Evolutionary conservation across 495 filamentous ascomycete species (phyloP), one percentile per base, ranked within the genome.

Genomic region (Parmelia sp.): DNA sequence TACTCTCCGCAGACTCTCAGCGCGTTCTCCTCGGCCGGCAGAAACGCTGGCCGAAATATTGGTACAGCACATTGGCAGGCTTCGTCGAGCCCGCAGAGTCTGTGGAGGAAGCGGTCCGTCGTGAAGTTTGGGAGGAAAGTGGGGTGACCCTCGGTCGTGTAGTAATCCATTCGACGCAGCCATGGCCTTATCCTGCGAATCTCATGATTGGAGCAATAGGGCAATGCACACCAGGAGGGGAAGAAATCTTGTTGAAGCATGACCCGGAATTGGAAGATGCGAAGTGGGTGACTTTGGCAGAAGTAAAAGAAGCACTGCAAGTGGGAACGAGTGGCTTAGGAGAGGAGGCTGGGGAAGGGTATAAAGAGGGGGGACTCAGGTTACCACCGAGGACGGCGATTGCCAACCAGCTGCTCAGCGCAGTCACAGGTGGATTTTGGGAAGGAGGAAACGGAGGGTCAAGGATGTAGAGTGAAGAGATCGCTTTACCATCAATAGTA

Each of bases 91-190:
- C 94, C 10, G 95, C 89, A 2, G 94, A 98, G 79, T 89, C 85
- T 14, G 87, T 97, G 63, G 95, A 97, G 72, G 95, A 97, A 75
- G 92, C 94, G 8, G 93, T 97, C 1, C 85, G 95, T 0, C 82
- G 94, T 58, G 95, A 98, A 75, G 91, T 96, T 1, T 97, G 91
- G 90, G 94, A 98, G 72, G 94, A 98, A 73, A 84, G 87, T 49
- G 94, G 94, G 4, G 90, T 97, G 21, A 80, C 76, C 11, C 82
- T 96, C 3, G 92, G 91, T 11, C 82, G 93, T 2, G 95, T 98
- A 21, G 83, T 96, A 1, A 87, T 98, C 61, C 93, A 98, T 71
- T 90, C 86, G 29, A 91, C 91, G 62, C 94, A 98, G 77, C 94
- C 94, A 11, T 92, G 90, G 89, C 89, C 89, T 15, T 93, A 90